Base-by-base conservation (phyloP, 441 rosid species). In the Mallotus repandus region DNA sequence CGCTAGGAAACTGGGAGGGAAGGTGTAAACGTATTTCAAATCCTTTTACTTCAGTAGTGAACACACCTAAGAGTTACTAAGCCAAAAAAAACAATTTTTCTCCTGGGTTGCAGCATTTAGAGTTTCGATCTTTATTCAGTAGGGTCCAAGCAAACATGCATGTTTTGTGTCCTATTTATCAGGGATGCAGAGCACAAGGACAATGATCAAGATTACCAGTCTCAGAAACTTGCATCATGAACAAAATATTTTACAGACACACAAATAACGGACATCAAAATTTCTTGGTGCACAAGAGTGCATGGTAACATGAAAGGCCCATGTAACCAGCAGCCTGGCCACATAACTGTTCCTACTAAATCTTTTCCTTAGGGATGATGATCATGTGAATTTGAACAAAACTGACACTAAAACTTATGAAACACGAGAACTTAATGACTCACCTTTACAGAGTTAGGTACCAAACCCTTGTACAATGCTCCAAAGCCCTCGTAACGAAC, bases 361-460 rank as follows among this genome's bases (percentile, higher is more conserved):
- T 59, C 46, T 59, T 3, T 35, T 43, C 43, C 43, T 19, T 58
- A 58, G 41, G 56, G 60, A n/a, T 4, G 15, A 35, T 22, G 54
- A 57, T 45, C 6, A 3, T 66, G 48, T 53, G 45, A 71, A 25
- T 0, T 22, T 54, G 9, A 66, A 32, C 29, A 21, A 19, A 35
- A 46, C 52, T 45, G 57, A 45, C 6, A 18, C 18, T 66, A 10
- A 35, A 46, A 57, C 50, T 18, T 4, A 2, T 13, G 62, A n/a
- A 48, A 71, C 43, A 22, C 3, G n/a, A 60, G 18, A 18, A 55
- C 11, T 13, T 21, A 69, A 64, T 14, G 60, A 29, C 88, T 72
- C 45, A 91, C 97, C 96, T 91, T 92, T 64, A 92, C 96, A 29
- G 97, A 95, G 78, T 95, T 92, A 60, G 98, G 96, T 66, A 95